phyloP scores from a whole-genome alignment of 2,329 filamentous ascomycete genomes.

The Ascochyta viciae-villosae region DNA sequence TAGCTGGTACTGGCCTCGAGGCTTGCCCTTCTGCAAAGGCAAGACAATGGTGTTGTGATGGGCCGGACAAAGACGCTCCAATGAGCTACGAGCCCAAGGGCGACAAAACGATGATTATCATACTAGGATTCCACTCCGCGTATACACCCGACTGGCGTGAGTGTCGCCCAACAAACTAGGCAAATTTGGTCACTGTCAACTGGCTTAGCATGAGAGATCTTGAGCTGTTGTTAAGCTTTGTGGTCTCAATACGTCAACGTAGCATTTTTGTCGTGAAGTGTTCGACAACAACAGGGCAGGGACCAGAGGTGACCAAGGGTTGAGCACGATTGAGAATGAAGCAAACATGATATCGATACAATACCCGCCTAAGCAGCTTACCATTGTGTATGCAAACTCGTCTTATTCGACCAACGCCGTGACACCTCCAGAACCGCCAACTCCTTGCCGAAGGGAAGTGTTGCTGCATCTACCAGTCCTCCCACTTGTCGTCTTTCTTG shows the following conservation, averaged over 20 bases:
- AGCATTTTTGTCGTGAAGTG: background rate
- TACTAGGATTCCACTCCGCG: too few relatives aligned
- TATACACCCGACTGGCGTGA: too few relatives aligned
- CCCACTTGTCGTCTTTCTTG: slow-evolving; percentile 65
- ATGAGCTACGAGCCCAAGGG: too few relatives aligned
- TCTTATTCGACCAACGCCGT: slow-evolving; percentile 2
- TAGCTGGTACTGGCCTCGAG: background rate
- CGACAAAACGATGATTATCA: too few relatives aligned
- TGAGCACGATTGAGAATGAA: background rate
- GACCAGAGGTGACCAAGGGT: background rate
- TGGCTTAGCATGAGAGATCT: too few relatives aligned
- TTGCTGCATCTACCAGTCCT: slow-evolving; percentile 55
- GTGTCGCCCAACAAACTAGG: too few relatives aligned
- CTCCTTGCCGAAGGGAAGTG: background rate
- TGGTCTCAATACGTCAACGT: too few relatives aligned
- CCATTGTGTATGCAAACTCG: background rate
- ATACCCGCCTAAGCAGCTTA: background rate
- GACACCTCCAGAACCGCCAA: slow-evolving; percentile 3
- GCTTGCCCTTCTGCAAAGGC: background rate
- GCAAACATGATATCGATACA: slow-evolving; percentile 21
- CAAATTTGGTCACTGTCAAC: too few relatives aligned
- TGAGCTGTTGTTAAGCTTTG: too few relatives aligned
- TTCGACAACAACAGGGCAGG: background rate
- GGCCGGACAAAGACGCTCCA: background rate
- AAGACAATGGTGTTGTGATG: background rate